Conservation (phyloP, 257 asterid genomes). For the Solanum peruvianum region DNA sequence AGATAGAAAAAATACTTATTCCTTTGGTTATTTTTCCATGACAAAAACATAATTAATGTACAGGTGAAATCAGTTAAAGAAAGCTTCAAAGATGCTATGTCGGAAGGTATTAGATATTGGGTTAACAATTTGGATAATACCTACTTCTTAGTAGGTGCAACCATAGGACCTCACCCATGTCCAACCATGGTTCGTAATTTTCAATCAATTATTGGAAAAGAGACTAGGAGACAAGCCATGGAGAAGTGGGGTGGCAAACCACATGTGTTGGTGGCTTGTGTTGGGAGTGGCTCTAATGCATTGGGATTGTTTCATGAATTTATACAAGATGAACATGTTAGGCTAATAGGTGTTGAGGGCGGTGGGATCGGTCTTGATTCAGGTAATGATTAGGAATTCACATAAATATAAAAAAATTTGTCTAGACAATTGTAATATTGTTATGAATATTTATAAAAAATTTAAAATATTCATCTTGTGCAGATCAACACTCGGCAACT, state of each 20-base stretch:
- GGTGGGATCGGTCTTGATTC: conserved; percentile 36
- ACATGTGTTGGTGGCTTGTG: conserved; percentile 59
- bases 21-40: no score
- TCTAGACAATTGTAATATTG: neutral
- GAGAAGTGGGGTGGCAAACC: conserved; percentile 79
- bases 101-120: conserved; percentile 65
- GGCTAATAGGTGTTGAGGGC: conserved; percentile 57
- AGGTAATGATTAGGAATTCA: neutral
- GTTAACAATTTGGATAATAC: conserved; percentile 33
- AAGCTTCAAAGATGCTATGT: conserved; percentile 63
- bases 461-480: neutral
- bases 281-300: conserved; percentile 73
- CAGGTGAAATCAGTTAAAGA: conserved; percentile 33
- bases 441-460: neutral
- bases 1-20: no score
- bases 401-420: neutral
- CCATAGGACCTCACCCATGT: conserved; percentile 69
- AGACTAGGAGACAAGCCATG: conserved; percentile 48
- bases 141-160: conserved; percentile 46
- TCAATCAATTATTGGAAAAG: conserved; percentile 62
- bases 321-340: conserved; percentile 47
- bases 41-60: no score
- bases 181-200: conserved; percentile 65
- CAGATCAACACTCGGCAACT: conserved; percentile 42
- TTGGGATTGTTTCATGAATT: conserved; percentile 73